phyloP scores from a whole-genome alignment of 1,284 basidiomycete species.

The Ceratorhiza oryzae-sativae region DNA sequence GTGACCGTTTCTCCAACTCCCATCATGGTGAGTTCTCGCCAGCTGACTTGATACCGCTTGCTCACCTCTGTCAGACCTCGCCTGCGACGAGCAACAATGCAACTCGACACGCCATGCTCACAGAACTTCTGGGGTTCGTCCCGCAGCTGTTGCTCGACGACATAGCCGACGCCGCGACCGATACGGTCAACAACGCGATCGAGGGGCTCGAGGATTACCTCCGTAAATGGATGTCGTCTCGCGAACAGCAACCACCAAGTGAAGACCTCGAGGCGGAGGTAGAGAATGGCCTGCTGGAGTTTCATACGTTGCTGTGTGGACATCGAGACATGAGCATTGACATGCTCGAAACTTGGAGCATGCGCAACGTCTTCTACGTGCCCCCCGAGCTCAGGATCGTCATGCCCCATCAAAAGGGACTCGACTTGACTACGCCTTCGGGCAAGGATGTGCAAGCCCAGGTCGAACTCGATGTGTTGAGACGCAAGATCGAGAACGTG shows the following conservation, averaged over 20 bases:
- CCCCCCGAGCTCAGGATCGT: conserved; percentile 41
- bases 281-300: conserved; percentile 40
- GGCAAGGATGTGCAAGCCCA: conserved; percentile 39
- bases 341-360: conserved; percentile 43
- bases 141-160: conserved; percentile 44
- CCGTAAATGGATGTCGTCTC: conserved; percentile 38
- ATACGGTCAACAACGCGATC: conserved; percentile 41
- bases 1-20: not conserved
- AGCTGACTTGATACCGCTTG: not conserved
- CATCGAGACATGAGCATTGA: conserved; percentile 44
- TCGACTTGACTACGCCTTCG: conserved; percentile 38
- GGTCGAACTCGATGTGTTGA: conserved; percentile 39
- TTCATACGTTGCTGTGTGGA: conserved; percentile 43
- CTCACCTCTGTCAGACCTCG: not conserved
- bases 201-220: conserved; percentile 44
- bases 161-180: conserved; percentile 42
- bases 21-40: not conserved
- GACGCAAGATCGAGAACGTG: conserved; percentile 42
- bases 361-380: conserved; percentile 43
- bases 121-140: conserved; percentile 43
- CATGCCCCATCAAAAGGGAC: conserved; percentile 42
- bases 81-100: conserved; percentile 5
- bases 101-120: conserved; percentile 38
- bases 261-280: conserved; percentile 32
- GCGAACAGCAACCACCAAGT: conserved; percentile 18